These are phyloP conservation scores for Pythium sukuiense DNA, from an alignment of 352 stramenopile species.

Conservation along the genomic window DNA sequence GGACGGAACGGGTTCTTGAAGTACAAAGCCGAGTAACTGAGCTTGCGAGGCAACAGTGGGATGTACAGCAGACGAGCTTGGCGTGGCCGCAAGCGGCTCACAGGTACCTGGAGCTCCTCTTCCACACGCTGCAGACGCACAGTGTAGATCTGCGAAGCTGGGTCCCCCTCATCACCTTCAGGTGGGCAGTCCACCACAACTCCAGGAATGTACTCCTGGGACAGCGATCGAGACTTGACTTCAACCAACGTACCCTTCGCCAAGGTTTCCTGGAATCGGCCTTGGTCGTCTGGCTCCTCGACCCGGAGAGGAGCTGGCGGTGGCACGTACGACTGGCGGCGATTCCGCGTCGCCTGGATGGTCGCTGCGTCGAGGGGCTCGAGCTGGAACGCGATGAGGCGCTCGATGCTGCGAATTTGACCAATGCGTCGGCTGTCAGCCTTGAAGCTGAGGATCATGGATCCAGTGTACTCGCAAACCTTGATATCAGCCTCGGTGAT, in stretches of 20 bases:
- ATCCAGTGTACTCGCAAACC: slow-evolving; percentile 83
- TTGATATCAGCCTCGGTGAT: slow-evolving; percentile 82
- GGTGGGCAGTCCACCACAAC: slow-evolving; percentile 53
- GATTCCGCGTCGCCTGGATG: slow-evolving; percentile 69
- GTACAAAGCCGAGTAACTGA: slow-evolving; percentile 87
- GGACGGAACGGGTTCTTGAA: slow-evolving; percentile 90
- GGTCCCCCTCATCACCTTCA: slow-evolving; percentile 27
- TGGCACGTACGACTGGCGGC: slow-evolving; percentile 72
- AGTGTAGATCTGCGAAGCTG: slow-evolving; percentile 35
- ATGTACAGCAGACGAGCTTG: slow-evolving; percentile 80
- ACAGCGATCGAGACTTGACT: slow-evolving; percentile 65
- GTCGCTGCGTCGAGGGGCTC: slow-evolving; percentile 69
- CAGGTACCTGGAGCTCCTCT: slow-evolving; percentile 71
- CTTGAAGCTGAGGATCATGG: slow-evolving; percentile 88
- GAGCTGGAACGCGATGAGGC: slow-evolving; percentile 84
- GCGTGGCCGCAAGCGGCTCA: slow-evolving; percentile 61
- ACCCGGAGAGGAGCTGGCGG: slow-evolving; percentile 27
- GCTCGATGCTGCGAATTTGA: slow-evolving; percentile 86
- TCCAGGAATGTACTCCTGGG: slow-evolving; percentile 69
- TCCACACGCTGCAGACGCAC: slow-evolving; percentile 70
- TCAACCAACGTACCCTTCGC: slow-evolving; percentile 68
- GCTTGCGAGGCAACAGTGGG: slow-evolving; percentile 77
- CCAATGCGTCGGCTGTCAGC: slow-evolving; percentile 80
- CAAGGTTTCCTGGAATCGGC: slow-evolving; percentile 58
- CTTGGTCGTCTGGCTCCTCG: slow-evolving; percentile 29